Conservation (phyloP, 495 filamentous ascomycete genomes). For the Neurospora discreta region DNA sequence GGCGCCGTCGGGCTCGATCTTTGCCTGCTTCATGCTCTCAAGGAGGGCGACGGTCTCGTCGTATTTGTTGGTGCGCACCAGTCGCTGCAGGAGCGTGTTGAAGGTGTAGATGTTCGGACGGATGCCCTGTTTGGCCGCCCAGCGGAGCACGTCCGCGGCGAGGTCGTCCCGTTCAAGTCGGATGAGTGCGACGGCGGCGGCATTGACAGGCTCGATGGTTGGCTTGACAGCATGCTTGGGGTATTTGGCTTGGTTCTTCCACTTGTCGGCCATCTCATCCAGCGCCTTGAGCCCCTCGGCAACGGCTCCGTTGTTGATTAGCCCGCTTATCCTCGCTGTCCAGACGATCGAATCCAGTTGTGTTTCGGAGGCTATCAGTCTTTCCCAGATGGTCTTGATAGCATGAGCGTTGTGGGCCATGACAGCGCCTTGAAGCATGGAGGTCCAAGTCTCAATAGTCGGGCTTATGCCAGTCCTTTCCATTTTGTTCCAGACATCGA, state of each 20-base stretch:
- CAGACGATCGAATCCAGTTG: slow-evolving; percentile 47
- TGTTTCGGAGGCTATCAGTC: slow-evolving; percentile 38
- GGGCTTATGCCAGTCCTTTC: slow-evolving; percentile 37
- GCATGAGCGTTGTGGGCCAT: slow-evolving; percentile 34
- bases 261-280: slow-evolving; percentile 46
- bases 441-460: slow-evolving; percentile 45
- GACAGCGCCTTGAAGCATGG: slow-evolving; percentile 51
- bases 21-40: slow-evolving; percentile 21
- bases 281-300: slow-evolving; percentile 44
- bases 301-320: slow-evolving; percentile 37
- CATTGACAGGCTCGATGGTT: slow-evolving; percentile 51
- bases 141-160: slow-evolving; percentile 41
- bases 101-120: slow-evolving; percentile 52
- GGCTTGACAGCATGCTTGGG: slow-evolving; percentile 37
- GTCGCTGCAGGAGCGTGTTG: slow-evolving; percentile 51
- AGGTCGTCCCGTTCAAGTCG: slow-evolving; percentile 18
- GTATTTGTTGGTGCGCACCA: slow-evolving; percentile 35
- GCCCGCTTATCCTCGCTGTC: slow-evolving; percentile 50
- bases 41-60: slow-evolving; percentile 32
- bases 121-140: slow-evolving; percentile 47
- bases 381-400: slow-evolving; percentile 47
- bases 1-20: slow-evolving; percentile 24
- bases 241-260: slow-evolving; percentile 26
- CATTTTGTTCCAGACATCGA: slow-evolving; percentile 51
- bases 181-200: slow-evolving; percentile 36